Evolutionary conservation across 192 early-diverging fungal genomes (phyloP).

Genomic region (Piromyces finnis): DNA sequence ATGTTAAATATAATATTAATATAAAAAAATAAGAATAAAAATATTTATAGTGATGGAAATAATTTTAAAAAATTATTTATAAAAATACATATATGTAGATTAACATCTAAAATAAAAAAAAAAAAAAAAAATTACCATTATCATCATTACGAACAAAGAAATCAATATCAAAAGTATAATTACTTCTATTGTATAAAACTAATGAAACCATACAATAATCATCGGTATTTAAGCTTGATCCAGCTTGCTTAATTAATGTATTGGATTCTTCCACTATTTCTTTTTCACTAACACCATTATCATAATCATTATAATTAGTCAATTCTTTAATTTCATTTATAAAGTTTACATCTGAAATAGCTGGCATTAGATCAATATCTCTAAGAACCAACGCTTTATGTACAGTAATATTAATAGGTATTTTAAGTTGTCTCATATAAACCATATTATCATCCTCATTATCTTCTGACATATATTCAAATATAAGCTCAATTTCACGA

Average conservation of each 20-base stretch:
- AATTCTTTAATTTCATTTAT: neutral
- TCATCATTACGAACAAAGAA: neutral
- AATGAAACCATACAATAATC: neutral
- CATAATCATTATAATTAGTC: neutral
- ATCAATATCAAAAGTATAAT: neutral
- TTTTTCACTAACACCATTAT: neutral
- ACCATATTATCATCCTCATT: neutral
- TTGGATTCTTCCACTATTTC: neutral
- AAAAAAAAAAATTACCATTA: too few species aligned
- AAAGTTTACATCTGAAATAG: neutral
- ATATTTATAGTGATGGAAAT: too few species aligned
- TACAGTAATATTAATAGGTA: neutral
- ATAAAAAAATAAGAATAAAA: too few species aligned
- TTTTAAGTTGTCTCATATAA: neutral
- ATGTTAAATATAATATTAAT: too few species aligned
- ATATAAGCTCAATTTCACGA: neutral
- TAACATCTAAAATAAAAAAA: too few species aligned
- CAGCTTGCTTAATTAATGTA: neutral
- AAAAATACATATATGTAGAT: too few species aligned
- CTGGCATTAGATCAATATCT: neutral
- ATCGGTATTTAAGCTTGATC: neutral
- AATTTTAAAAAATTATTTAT: too few species aligned
- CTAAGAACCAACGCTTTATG: neutral
- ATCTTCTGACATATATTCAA: neutral
- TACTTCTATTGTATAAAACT: neutral